These are phyloP conservation scores for Bipolaris bicolor DNA, from an alignment of 2,329 filamentous ascomycete genomes.

Conservation along the genomic window DNA sequence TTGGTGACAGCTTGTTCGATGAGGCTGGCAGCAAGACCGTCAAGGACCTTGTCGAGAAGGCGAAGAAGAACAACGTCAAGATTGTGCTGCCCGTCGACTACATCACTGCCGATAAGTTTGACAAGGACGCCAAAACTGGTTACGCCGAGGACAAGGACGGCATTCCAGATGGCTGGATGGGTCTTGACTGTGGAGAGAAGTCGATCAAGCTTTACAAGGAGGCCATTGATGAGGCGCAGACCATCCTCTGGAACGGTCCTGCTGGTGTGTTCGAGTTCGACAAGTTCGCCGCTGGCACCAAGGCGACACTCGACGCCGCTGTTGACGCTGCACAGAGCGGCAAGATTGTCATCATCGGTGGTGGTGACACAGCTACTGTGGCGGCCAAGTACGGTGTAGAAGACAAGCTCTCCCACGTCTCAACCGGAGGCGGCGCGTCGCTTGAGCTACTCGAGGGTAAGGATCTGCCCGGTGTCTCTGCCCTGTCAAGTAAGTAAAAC, in stretches of 20 bases:
- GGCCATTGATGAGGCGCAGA: conserved; percentile 86
- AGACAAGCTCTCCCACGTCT: conserved; percentile 97
- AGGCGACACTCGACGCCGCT: conserved; percentile 86
- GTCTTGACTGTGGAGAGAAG: conserved; percentile 91
- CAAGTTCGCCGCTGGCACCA: conserved; percentile 89
- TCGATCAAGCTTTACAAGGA: conserved; percentile 86
- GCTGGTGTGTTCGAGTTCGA: conserved; percentile 98
- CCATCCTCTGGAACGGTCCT: conserved; percentile 98
- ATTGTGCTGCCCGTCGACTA: conserved; percentile 94
- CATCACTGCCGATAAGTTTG: conserved; percentile 94
- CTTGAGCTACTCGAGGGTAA: conserved; percentile 98
- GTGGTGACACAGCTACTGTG: conserved; percentile 96
- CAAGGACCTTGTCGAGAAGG: conserved; percentile 85
- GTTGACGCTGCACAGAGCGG: conserved; percentile 80
- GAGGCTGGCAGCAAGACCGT: conserved; percentile 94
- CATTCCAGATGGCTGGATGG: conserved; percentile 98
- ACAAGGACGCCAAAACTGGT: conserved; percentile 78
- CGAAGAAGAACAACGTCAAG: conserved; percentile 94
- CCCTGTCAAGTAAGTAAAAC: conserved; percentile 77
- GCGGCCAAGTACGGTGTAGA: conserved; percentile 97
- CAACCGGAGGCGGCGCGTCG: conserved; percentile 92
- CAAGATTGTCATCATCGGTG: conserved; percentile 98
- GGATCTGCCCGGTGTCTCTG: conserved; percentile 90
- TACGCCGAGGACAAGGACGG: conserved; percentile 84
- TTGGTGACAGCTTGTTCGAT: conserved; percentile 91